Percentiles rank a stretch among this genome's conserved stretches.
Evolutionary conservation across 306 rosid species (phyloP).

Genomic region (Dryas alaskensis): DNA sequence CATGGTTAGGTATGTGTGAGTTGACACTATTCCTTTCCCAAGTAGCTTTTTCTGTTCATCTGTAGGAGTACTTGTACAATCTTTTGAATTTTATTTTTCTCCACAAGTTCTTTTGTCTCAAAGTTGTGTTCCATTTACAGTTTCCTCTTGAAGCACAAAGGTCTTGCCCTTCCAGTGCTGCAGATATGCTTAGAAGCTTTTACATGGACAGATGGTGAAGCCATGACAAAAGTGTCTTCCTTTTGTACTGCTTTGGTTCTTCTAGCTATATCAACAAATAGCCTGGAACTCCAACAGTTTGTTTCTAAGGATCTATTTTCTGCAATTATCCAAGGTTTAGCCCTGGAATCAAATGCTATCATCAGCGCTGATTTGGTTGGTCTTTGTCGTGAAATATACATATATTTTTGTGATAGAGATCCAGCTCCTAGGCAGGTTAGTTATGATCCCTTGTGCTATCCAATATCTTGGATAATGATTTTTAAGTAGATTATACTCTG

Average conservation of each 20-base stretch:
- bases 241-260: constrained; percentile 62
- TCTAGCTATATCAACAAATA: constrained; percentile 57
- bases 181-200: constrained; percentile 72
- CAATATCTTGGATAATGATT: constrained; percentile 8
- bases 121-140: constrained; percentile 40
- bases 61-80: constrained; percentile 13
- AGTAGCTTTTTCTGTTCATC: constrained; percentile 21
- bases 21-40: constrained; percentile 17
- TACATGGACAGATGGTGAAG: constrained; percentile 88
- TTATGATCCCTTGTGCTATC: constrained; percentile 13
- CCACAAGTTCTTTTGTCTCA: constrained; percentile 10
- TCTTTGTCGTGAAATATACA: constrained; percentile 86
- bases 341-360: constrained; percentile 90
- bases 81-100: neutral
- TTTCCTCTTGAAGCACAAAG: constrained; percentile 73
- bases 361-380: constrained; percentile 84
- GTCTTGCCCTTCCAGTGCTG: constrained; percentile 69
- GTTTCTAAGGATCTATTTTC: constrained; percentile 86
- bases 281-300: constrained; percentile 61
- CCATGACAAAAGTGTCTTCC: constrained; percentile 70
- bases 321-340: constrained; percentile 71
- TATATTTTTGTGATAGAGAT: constrained; percentile 75
- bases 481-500: neutral
- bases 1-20: constrained; percentile 75
- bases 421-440: constrained; percentile 94